phyloP scores from a whole-genome alignment of 2,329 filamentous ascomycete species.

The Aspergillus spinulosporus region DNA sequence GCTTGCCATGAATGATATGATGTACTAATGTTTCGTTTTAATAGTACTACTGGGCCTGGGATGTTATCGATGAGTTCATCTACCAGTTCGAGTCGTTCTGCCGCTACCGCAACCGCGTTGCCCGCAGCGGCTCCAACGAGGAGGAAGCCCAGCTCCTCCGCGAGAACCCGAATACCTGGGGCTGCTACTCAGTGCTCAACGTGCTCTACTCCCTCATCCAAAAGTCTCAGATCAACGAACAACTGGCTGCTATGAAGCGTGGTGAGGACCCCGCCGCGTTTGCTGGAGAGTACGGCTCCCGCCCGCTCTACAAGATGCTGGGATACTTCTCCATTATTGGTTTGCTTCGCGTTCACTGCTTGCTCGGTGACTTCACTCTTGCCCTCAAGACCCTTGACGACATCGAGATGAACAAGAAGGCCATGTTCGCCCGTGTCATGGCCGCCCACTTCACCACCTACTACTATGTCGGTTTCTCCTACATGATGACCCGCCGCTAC shows the following conservation, averaged over 20 bases:
- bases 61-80: conserved; percentile 99
- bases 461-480: conserved; percentile 99
- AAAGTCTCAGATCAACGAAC: conserved; percentile 95
- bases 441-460: conserved; percentile 99
- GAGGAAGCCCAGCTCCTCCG: conserved; percentile 89
- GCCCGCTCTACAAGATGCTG: conserved; percentile 95
- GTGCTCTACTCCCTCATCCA: conserved; percentile 99
- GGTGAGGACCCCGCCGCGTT: conserved; percentile 85
- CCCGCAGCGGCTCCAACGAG: conserved; percentile 75
- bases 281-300: conserved; percentile 91
- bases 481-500: conserved; percentile 99
- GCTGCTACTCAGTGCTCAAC: conserved; percentile 98
- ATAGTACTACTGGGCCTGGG: conserved; percentile 99
- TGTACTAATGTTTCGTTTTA: conserved; percentile 13
- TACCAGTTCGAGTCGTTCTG: conserved; percentile 99
- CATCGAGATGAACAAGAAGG: conserved; percentile 99
- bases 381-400: conserved; percentile 98
- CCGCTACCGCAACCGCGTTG: conserved; percentile 89
- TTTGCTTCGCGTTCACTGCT: conserved; percentile 89
- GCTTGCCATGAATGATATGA: not conserved
- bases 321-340: conserved; percentile 99
- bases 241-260: conserved; percentile 90
- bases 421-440: conserved; percentile 99
- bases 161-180: conserved; percentile 98
- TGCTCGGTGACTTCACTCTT: conserved; percentile 96